Evolutionary conservation across 495 filamentous ascomycete genomes (phyloP).

Genomic region (Podospora bellae-mahoneyi): DNA sequence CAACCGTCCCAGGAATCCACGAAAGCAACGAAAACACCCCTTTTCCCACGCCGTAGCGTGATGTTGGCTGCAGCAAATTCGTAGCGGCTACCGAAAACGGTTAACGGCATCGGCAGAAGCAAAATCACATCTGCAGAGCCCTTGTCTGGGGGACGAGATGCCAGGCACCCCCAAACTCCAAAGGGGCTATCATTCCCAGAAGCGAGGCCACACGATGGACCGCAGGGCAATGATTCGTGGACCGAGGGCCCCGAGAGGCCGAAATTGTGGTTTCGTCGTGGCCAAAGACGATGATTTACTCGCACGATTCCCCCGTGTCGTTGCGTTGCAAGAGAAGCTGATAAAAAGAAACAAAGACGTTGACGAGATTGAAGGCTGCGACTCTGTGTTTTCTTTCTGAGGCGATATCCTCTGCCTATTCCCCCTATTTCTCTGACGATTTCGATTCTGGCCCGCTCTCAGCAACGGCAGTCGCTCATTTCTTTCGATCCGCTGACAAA

Average conservation of each 20-base stretch:
- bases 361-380: neutral
- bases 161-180: neutral
- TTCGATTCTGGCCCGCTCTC: neutral
- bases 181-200: neutral
- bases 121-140: neutral
- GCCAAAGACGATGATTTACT: neutral
- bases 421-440: neutral
- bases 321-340: slow-evolving; percentile 5
- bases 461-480: neutral
- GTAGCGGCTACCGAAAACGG: neutral
- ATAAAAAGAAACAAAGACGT: neutral
- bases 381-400: neutral
- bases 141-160: neutral
- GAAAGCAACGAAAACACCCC: no score
- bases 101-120: neutral
- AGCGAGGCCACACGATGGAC: neutral
- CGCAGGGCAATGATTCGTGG: neutral
- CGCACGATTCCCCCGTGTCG: neutral
- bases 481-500: neutral
- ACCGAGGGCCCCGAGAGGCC: neutral
- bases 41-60: neutral
- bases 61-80: neutral
- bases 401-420: neutral
- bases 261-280: neutral
- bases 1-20: neutral